A percentile compares a stretch with the other conserved stretches of the same genome.
Evolutionary conservation across 306 rosid genomes (phyloP).

Genomic region (Macrotyloma uniflorum): DNA sequence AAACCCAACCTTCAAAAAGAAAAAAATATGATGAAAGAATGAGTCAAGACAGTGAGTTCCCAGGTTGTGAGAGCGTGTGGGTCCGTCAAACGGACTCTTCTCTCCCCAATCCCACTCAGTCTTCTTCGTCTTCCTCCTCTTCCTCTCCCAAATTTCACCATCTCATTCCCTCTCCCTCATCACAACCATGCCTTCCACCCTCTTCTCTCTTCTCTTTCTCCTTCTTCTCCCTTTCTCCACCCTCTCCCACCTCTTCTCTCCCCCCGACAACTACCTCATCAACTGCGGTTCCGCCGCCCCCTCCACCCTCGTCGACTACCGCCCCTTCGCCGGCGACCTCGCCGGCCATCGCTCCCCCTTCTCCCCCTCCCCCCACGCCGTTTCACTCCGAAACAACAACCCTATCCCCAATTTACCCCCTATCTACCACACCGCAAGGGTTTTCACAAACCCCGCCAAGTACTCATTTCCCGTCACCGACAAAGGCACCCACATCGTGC

Average conservation of each 20-base stretch:
- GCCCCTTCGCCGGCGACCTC: constrained; percentile 64
- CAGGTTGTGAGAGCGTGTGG: constrained; percentile 47
- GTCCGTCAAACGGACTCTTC: not conserved
- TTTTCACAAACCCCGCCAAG: constrained; percentile 63
- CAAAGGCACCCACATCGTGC: constrained; percentile 80
- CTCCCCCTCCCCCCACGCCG: constrained; percentile 43
- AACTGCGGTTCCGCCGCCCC: constrained; percentile 69
- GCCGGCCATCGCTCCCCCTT: constrained; percentile 22
- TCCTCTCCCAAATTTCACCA: not conserved
- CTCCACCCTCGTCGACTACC: constrained; percentile 59
- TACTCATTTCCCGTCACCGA: constrained; percentile 63
- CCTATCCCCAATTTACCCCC: constrained; percentile 40
- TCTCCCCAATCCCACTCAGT: not conserved
- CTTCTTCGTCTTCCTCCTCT: constrained; percentile 7
- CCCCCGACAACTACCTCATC: constrained; percentile 81
- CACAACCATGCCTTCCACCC: constrained; percentile 51
- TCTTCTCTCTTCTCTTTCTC: constrained; percentile 38
- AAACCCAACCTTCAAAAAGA: not conserved
- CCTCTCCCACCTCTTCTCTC: constrained; percentile 62
- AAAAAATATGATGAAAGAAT: no score
- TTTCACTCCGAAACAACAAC: constrained; percentile 49
- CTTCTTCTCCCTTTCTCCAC: constrained; percentile 43
- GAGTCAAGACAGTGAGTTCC: not conserved
- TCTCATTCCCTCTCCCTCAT: not conserved
- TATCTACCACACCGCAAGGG: constrained; percentile 72